Conservation (phyloP, 2,329 filamentous ascomycete genomes). For the Sclerotinia spermophila region DNA sequence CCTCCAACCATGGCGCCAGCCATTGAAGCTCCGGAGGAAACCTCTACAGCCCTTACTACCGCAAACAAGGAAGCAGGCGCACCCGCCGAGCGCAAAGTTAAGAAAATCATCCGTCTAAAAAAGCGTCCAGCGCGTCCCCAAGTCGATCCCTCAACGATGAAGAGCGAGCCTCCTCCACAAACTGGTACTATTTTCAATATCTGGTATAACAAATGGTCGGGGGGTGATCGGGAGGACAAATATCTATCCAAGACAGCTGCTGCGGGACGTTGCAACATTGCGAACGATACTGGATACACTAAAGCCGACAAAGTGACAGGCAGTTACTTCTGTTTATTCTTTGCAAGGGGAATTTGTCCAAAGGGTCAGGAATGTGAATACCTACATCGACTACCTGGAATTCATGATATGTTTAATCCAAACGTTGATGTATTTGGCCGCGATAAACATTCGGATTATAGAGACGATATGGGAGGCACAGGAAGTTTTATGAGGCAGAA, state of each 20-base stretch:
- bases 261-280: conserved; percentile 81
- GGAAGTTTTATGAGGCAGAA: conserved; percentile 93
- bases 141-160: conserved; percentile 79
- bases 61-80: conserved; percentile 32
- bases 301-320: conserved; percentile 72
- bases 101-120: conserved; percentile 91
- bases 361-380: conserved; percentile 93
- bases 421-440: conserved; percentile 95
- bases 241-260: conserved; percentile 80
- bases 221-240: conserved; percentile 90
- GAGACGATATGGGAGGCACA: conserved; percentile 97
- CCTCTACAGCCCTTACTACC: conserved; percentile 31
- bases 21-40: conserved; percentile 21
- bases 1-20: conserved; percentile 26
- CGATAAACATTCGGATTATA: conserved; percentile 88
- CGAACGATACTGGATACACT: conserved; percentile 74
- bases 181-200: conserved; percentile 97
- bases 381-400: conserved; percentile 79
- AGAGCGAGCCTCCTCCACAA: conserved; percentile 81
- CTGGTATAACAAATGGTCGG: conserved; percentile 98
- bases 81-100: conserved; percentile 56
- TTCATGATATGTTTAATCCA: conserved; percentile 87
- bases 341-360: conserved; percentile 76
- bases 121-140: conserved; percentile 85
- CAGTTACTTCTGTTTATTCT: conserved; percentile 89